phyloP scores from a whole-genome alignment of 768 basidiomycete genomes.

The Suillus ampliporus region DNA sequence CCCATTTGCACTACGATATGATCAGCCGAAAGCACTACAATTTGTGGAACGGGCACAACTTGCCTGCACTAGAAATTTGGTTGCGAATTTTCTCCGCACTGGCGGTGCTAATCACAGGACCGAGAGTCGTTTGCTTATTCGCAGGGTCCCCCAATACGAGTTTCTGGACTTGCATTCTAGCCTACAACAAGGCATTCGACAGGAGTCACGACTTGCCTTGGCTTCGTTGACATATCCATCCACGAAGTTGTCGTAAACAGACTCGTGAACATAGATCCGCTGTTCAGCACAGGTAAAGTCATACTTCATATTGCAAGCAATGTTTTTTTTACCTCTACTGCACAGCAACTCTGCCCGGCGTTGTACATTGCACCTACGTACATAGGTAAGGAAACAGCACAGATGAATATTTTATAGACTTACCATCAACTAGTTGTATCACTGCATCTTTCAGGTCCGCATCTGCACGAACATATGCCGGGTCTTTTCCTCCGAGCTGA shows the following conservation, averaged over 20 bases:
- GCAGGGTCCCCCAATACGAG: constrained; percentile 92
- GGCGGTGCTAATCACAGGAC: constrained; percentile 90
- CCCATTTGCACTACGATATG: constrained; percentile 66
- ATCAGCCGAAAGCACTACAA: neutral
- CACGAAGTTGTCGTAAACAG: constrained; percentile 82
- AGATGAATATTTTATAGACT: constrained; percentile 16
- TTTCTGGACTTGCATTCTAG: constrained; percentile 44
- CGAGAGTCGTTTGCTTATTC: constrained; percentile 73
- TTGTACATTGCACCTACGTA: constrained; percentile 88
- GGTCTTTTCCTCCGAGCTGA: constrained; percentile 96
- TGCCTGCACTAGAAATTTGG: constrained; percentile 86
- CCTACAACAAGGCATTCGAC: neutral
- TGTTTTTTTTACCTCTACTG: constrained; percentile 72
- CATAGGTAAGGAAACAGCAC: neutral
- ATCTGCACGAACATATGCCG: constrained; percentile 91
- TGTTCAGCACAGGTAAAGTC: constrained; percentile 32
- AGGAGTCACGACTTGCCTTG: constrained; percentile 52
- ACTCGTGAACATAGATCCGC: constrained; percentile 94
- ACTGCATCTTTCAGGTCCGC: constrained; percentile 85
- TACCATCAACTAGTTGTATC: constrained; percentile 90
- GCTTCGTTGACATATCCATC: constrained; percentile 71
- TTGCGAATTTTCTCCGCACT: constrained; percentile 86
- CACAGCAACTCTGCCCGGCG: constrained; percentile 97
- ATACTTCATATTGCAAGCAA: neutral
- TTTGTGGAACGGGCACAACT: constrained; percentile 24